Evolutionary conservation across 108 stramenopile genomes (phyloP).

Genomic region (Skeletonema grethae): DNA sequence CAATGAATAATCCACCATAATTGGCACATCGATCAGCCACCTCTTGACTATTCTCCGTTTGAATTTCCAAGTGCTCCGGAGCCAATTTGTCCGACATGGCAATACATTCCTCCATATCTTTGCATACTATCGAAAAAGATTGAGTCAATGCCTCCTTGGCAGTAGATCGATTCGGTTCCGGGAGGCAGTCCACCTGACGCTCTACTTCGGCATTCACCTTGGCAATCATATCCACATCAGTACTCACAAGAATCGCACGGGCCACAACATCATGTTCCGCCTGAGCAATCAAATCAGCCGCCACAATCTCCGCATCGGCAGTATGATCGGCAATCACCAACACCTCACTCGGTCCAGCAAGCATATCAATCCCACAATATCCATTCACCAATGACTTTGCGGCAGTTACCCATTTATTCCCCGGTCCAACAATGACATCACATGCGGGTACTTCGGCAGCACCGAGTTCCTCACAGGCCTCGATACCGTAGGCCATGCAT

Average conservation of each 20-base stretch:
- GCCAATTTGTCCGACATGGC: slow-evolving; percentile 86
- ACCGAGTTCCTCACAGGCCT: slow-evolving; percentile 26
- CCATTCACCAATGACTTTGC: slow-evolving; percentile 95
- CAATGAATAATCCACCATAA: slow-evolving; percentile 98
- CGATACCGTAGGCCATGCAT: slow-evolving; percentile 92
- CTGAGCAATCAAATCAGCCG: slow-evolving; percentile 98
- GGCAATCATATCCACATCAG: slow-evolving; percentile 59
- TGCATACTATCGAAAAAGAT: slow-evolving; percentile 84
- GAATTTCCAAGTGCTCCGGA: slow-evolving; percentile 98
- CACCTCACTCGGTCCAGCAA: slow-evolving; percentile 98
- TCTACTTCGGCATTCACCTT: slow-evolving; percentile 73
- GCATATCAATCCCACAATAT: slow-evolving; percentile 98
- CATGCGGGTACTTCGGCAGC: slow-evolving; percentile 62
- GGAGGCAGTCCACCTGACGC: slow-evolving; percentile 74
- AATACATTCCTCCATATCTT: slow-evolving; percentile 86
- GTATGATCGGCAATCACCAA: slow-evolving; percentile 95
- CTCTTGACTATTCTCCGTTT: slow-evolving; percentile 79
- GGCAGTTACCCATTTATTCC: slow-evolving; percentile 99
- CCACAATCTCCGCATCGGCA: slow-evolving; percentile 90
- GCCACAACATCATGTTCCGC: slow-evolving; percentile 99
- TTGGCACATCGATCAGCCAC: slow-evolving; percentile 77
- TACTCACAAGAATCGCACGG: slow-evolving; percentile 90
- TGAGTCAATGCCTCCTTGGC: slow-evolving; percentile 80
- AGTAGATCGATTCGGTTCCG: slow-evolving; percentile 90
- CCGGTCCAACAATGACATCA: slow-evolving; percentile 98